Conservation (phyloP, 805 yeast species). For the Lachancea quebecensis region DNA sequence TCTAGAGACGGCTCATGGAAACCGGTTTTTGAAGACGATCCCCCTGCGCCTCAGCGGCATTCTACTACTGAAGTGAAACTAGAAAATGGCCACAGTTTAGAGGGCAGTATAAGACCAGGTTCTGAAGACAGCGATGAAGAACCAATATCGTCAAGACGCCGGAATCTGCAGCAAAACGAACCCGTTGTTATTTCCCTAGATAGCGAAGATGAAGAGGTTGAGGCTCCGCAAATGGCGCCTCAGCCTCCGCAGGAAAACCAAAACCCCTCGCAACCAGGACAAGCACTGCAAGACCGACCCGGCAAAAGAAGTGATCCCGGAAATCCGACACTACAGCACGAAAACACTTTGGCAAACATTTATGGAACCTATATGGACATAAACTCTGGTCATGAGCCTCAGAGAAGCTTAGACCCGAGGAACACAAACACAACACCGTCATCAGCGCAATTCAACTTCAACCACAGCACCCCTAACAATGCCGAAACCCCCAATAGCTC, state of each 20-base stretch:
- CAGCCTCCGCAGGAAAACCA: background rate
- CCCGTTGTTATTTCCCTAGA: slow-evolving; percentile 45
- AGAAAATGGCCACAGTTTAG: slow-evolving; percentile 14
- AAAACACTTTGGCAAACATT: slow-evolving; percentile 5
- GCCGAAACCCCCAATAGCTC: slow-evolving; percentile 12
- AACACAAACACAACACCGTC: slow-evolving; percentile 4
- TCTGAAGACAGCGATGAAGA: slow-evolving; percentile 5
- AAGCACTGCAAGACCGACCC: background rate
- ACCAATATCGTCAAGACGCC: background rate
- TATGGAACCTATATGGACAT: slow-evolving; percentile 6
- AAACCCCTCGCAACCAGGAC: background rate
- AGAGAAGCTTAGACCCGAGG: slow-evolving; percentile 20
- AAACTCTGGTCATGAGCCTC: background rate
- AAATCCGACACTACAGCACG: background rate
- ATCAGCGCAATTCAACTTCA: background rate
- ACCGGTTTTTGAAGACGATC: slow-evolving; percentile 30
- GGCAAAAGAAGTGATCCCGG: background rate
- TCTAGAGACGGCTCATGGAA: slow-evolving; percentile 72
- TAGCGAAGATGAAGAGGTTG: slow-evolving; percentile 42
- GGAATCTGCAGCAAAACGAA: slow-evolving; percentile 11
- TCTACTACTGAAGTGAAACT: slow-evolving; percentile 5
- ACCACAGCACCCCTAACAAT: slow-evolving; percentile 2
- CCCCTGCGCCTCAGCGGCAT: slow-evolving; percentile 10
- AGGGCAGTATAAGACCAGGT: slow-evolving; percentile 12
- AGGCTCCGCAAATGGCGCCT: background rate